Evolutionary conservation across 164 flowering plant species (phyloP).

Genomic region (Cinnamomum chago): DNA sequence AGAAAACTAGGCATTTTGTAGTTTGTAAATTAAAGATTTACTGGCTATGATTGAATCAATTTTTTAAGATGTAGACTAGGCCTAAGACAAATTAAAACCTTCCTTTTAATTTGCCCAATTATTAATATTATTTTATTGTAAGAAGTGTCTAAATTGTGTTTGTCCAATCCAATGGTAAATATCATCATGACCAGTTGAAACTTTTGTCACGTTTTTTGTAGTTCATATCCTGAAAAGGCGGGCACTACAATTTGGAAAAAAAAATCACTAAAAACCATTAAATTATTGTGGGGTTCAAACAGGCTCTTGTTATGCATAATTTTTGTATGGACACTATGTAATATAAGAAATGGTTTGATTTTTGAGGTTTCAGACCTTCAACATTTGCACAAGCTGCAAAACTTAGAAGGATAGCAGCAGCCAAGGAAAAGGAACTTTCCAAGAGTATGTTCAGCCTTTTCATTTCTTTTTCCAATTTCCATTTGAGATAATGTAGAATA

Average conservation of each 20-base stretch:
- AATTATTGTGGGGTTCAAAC: not conserved
- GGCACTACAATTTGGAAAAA: not conserved
- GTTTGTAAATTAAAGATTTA: not conserved
- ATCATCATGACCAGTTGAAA: too few species aligned
- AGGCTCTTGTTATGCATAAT: not conserved
- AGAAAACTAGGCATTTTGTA: not conserved
- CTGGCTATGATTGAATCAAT: not conserved
- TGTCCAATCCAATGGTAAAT: too few species aligned
- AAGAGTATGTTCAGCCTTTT: slow-evolving; percentile 38
- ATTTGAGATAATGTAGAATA: not conserved
- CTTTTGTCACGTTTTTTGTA: too few species aligned
- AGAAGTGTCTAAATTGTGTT: too few species aligned
- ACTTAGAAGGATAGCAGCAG: slow-evolving; percentile 80
- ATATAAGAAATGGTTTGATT: not conserved
- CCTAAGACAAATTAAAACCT: not conserved
- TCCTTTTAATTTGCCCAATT: not conserved
- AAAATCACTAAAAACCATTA: too few species aligned
- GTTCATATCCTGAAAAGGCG: not conserved
- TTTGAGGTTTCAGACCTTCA: slow-evolving; percentile 63
- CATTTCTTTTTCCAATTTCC: not conserved
- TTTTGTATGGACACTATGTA: not conserved
- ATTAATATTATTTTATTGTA: not conserved
- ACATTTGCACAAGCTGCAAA: slow-evolving; percentile 98
- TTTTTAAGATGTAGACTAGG: not conserved
- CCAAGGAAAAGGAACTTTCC: slow-evolving; percentile 86